Evolutionary conservation across 2,329 filamentous ascomycete species (phyloP), one percentile per base, ranked within the genome.

Genomic region (Colletotrichum sp.): DNA sequence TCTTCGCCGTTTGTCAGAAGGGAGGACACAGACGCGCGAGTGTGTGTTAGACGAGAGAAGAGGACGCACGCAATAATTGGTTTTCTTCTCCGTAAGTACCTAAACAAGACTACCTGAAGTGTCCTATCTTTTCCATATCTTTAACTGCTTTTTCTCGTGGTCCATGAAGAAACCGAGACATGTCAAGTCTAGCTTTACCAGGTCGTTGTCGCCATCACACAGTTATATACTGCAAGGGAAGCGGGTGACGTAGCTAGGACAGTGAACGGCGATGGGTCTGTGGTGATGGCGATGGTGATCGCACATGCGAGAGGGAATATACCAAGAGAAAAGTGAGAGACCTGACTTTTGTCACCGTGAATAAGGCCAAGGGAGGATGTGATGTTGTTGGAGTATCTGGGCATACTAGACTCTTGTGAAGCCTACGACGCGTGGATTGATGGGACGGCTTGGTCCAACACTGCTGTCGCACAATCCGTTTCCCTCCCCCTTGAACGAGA

Each of bases 151-250:
- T n/a, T 0, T n/a, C 18, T 52, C 13, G 43, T 52, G 2, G 43
- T 48, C n/a, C 5, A 7, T 21, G 0, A 7, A 13, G 6, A 21
- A 2, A 48, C 10, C 1, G 0, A 48, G n/a, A 48, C 6, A 2
- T 13, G 0, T 48, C 10, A 21, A 21, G n/a, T 21, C 43, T 2
- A 1, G n/a, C 6, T 13, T 13, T 21, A 1, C 43, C n/a, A 52
- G n/a, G 3, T 13, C n/a, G 43, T 52, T 52, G n/a, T 3, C 10
- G 4, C 43, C n/a, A 52, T 13, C n/a, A 52, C 6, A 24, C 43
- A 2, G 10, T 48, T n/a, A 39, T 39, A 39, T 16, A 16, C 13
- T 39, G 32, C 34, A 9, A 18, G 36, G 36, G 7, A 43, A 43
- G 0, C 34, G 3, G 43, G 43, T 13, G 43, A 52, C 13, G 43